Conservation (phyloP, 495 filamentous ascomycete genomes). For the Podospora appendiculata region DNA sequence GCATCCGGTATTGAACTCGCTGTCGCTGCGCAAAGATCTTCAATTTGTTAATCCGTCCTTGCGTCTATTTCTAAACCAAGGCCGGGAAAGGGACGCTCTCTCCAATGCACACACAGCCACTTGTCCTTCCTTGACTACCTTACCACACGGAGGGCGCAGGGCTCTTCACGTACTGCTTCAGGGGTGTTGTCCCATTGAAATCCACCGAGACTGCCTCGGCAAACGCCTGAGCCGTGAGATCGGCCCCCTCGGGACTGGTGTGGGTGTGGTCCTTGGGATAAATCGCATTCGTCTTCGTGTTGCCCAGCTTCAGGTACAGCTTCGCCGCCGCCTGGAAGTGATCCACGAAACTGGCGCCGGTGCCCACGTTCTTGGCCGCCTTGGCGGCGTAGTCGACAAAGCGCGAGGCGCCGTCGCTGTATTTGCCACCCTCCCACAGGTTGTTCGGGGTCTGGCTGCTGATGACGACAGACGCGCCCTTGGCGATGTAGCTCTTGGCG, state of each 20-base stretch:
- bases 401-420: conserved; percentile 30
- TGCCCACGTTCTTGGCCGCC: conserved; percentile 36
- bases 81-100: no score
- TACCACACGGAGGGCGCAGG: conserved; percentile 15
- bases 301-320: conserved; percentile 42
- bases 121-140: not conserved
- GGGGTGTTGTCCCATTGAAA: conserved; percentile 25
- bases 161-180: conserved; percentile 15
- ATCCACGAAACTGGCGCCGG: conserved; percentile 48
- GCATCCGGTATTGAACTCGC: no score
- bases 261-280: conserved; percentile 61
- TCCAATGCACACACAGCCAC: no score
- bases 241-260: conserved; percentile 51
- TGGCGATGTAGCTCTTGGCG: conserved; percentile 40
- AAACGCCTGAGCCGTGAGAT: conserved; percentile 53
- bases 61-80: no score
- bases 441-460: conserved; percentile 56
- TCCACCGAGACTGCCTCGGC: conserved; percentile 49
- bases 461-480: conserved; percentile 58
- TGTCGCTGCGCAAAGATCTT: no score
- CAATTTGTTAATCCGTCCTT: no score
- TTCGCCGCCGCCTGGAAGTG: conserved; percentile 50
- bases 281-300: conserved; percentile 35
- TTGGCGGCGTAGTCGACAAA: conserved; percentile 52
- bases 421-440: conserved; percentile 49